Evolutionary conservation across 208 protist genomes (phyloP).

Genomic region (Wallacemonas sp.): DNA sequence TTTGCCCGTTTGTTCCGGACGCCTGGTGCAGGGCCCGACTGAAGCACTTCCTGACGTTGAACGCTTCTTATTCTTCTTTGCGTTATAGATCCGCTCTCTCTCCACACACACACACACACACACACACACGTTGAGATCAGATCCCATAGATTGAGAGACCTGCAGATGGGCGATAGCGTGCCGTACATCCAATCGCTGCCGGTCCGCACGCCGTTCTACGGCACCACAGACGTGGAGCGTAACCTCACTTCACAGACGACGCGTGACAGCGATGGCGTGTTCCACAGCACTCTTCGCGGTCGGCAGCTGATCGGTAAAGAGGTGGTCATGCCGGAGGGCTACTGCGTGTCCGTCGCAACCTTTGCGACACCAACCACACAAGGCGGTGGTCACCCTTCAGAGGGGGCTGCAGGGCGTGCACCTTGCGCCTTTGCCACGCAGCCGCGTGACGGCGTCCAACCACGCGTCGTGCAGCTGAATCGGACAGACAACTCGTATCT

Average conservation of each 20-base stretch:
- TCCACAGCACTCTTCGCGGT: slow-evolving; percentile 32
- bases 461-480: background rate
- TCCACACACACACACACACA: background rate
- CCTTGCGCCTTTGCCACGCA: background rate
- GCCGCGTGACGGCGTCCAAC: background rate
- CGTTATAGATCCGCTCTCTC: background rate
- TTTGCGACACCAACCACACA: background rate
- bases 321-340: slow-evolving; percentile 30
- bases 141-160: too few relatives aligned
- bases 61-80: background rate
- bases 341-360: slow-evolving; percentile 28
- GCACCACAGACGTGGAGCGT: slow-evolving; percentile 60
- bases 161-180: background rate
- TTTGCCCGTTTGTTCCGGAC: background rate
- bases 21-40: background rate
- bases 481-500: slow-evolving; percentile 10
- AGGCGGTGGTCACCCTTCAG: background rate
- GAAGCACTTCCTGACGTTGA: too few relatives aligned
- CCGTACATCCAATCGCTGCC: slow-evolving; percentile 61
- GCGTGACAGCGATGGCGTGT: background rate
- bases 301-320: slow-evolving; percentile 34
- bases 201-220: slow-evolving; percentile 61
- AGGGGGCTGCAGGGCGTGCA: background rate
- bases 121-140: background rate
- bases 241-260: slow-evolving; percentile 59